Conservation (phyloP, 371 early-diverging fungal genomes). For the Gilbertella persicaria region DNA sequence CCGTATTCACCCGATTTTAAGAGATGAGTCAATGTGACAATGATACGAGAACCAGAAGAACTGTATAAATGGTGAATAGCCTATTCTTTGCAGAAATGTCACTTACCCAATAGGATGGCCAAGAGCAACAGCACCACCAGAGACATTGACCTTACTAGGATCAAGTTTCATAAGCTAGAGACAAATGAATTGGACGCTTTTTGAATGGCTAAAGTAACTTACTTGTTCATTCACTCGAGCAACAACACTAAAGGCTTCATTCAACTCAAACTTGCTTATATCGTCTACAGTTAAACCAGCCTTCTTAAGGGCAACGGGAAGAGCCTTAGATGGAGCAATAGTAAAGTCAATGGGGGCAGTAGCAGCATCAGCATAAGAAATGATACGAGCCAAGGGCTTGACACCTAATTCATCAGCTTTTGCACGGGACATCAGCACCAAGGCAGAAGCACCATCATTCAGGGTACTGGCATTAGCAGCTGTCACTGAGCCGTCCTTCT, state of each 20-base stretch:
- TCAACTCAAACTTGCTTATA: constrained; percentile 85
- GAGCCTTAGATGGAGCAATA: constrained; percentile 90
- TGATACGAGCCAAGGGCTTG: constrained; percentile 82
- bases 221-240: constrained; percentile 78
- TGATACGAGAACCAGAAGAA: constrained; percentile 86
- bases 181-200: neutral
- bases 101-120: constrained; percentile 91
- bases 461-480: constrained; percentile 95
- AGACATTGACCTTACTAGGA: constrained; percentile 76
- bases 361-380: constrained; percentile 81
- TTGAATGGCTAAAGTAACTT: neutral
- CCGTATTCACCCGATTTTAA: constrained; percentile 82
- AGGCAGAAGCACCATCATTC: constrained; percentile 95
- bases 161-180: constrained; percentile 71
- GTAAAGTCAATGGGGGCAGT: constrained; percentile 92
- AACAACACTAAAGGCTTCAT: constrained; percentile 96
- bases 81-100: too few species aligned
- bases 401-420: constrained; percentile 76
- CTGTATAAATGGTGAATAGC: constrained; percentile 16
- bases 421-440: constrained; percentile 85
- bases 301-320: constrained; percentile 83
- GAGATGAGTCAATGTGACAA: constrained; percentile 84
- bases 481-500: constrained; percentile 84
- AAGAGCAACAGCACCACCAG: constrained; percentile 91
- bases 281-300: constrained; percentile 78